phyloP scores from a whole-genome alignment of 352 stramenopile genomes.

The Globisporangium recalcitrans region DNA sequence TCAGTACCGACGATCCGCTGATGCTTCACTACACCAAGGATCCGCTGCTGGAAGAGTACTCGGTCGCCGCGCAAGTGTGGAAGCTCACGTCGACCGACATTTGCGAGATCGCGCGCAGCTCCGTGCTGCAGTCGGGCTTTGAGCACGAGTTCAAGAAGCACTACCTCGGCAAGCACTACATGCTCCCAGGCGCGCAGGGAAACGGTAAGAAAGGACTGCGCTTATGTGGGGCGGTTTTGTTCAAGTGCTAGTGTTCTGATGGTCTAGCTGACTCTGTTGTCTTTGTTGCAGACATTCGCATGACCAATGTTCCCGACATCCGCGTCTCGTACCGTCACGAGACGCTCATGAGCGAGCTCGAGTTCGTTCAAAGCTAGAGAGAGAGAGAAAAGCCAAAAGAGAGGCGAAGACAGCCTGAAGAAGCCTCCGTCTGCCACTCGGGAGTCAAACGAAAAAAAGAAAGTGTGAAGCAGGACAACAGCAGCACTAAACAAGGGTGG shows the following conservation, averaged over 20 bases:
- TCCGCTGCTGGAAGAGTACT: constrained; percentile 96
- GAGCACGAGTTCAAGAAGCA: constrained; percentile 97
- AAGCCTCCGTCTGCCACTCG: neutral
- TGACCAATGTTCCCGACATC: constrained; percentile 94
- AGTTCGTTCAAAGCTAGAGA: constrained; percentile 59
- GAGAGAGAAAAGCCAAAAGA: constrained; percentile 1
- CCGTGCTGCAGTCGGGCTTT: constrained; percentile 97
- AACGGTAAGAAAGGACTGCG: too few relatives aligned
- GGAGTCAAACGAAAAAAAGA: neutral
- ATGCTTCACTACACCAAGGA: constrained; percentile 99
- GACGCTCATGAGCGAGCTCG: constrained; percentile 64
- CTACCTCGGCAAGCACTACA: constrained; percentile 94
- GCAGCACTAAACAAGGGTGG: too few relatives aligned
- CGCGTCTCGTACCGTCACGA: constrained; percentile 88
- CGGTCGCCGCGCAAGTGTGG: constrained; percentile 90
- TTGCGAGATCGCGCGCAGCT: constrained; percentile 98
- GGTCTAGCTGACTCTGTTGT: neutral
- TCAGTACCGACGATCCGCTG: constrained; percentile 98
- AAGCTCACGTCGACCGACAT: constrained; percentile 96
- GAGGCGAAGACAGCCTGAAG: neutral
- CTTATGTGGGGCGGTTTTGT: too few relatives aligned
- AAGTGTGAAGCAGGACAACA: neutral
- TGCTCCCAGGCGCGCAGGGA: constrained; percentile 54
- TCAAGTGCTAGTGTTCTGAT: too few relatives aligned
- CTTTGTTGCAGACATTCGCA: constrained; percentile 76